phyloP scores from a whole-genome alignment of 257 asterid genomes.

The Capsicum rhomboideum region DNA sequence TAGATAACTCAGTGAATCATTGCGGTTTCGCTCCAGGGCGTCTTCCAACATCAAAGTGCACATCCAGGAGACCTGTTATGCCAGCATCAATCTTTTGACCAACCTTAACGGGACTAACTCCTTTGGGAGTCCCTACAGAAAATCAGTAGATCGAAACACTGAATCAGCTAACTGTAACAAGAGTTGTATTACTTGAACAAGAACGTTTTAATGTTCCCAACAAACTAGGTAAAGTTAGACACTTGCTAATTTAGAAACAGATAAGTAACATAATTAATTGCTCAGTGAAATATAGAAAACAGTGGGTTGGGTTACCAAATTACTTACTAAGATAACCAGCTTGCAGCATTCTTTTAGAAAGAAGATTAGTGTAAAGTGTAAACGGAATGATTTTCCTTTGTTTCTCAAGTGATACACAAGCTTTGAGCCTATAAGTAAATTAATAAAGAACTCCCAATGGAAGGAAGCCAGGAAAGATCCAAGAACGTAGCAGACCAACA shows the following conservation, averaged over 20 bases:
- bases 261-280: neutral
- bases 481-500: neutral
- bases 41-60: conserved; percentile 65
- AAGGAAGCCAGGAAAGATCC: neutral
- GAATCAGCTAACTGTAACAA: neutral
- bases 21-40: conserved; percentile 27
- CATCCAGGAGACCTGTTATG: conserved; percentile 65
- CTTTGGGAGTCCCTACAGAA: conserved; percentile 83
- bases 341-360: neutral
- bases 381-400: neutral
- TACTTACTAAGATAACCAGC: neutral
- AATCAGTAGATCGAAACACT: neutral
- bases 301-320: neutral
- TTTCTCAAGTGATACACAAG: neutral
- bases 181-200: neutral
- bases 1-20: conserved; percentile 1
- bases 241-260: neutral
- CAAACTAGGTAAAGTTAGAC: neutral
- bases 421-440: neutral
- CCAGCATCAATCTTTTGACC: conserved; percentile 94
- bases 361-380: neutral
- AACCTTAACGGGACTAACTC: conserved; percentile 78
- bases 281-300: neutral
- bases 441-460: neutral
- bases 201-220: neutral